Conservation (phyloP, 352 stramenopile species). For the Peronosclerospora sorghi region DNA sequence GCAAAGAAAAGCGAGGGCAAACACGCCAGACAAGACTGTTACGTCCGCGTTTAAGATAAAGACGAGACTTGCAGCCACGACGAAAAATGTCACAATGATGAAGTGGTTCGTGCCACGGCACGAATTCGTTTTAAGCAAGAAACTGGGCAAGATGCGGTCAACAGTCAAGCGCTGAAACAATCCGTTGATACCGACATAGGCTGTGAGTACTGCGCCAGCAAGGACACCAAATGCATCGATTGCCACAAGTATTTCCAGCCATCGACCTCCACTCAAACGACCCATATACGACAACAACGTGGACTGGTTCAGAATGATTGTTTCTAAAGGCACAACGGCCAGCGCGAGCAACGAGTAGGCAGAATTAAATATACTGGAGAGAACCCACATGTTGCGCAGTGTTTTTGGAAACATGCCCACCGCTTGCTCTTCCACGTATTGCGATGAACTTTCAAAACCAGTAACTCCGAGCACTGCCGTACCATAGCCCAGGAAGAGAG, state of each 20-base stretch:
- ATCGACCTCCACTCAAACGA: conserved; percentile 27
- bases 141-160: conserved; percentile 53
- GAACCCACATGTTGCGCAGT: conserved; percentile 71
- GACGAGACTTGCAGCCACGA: conserved; percentile 59
- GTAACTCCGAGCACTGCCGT: conserved; percentile 82
- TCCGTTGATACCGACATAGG: conserved; percentile 72
- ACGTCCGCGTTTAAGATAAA: conserved; percentile 74
- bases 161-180: conserved; percentile 72
- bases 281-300: conserved; percentile 59
- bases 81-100: conserved; percentile 73
- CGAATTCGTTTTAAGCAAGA: conserved; percentile 47
- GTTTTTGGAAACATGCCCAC: conserved; percentile 67
- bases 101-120: conserved; percentile 72
- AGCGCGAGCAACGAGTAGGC: conserved; percentile 49
- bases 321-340: conserved; percentile 59
- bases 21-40: conserved; percentile 69
- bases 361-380: conserved; percentile 80
- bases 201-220: conserved; percentile 72
- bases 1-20: conserved; percentile 79
- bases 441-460: conserved; percentile 80
- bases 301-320: conserved; percentile 50
- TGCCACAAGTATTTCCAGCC: conserved; percentile 34
- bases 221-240: conserved; percentile 87
- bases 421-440: conserved; percentile 85
- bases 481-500: conserved; percentile 61